These are phyloP conservation scores for Wickerhamiella bombiphila DNA, from an alignment of 805 yeast species.

Conservation along the genomic window DNA sequence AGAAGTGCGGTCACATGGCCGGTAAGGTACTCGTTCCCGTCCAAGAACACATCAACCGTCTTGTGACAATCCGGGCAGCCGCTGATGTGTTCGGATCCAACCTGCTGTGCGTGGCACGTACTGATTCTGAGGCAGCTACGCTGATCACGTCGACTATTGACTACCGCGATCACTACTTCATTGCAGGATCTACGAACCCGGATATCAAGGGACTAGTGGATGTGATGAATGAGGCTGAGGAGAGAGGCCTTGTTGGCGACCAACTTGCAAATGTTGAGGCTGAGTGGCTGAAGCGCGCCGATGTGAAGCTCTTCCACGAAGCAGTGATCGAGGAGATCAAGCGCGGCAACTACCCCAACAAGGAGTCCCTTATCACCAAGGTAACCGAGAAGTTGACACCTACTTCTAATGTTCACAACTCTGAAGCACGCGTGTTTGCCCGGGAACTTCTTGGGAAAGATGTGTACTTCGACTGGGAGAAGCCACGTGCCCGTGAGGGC, in stretches of 20 bases:
- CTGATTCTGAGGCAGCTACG: conserved; percentile 97
- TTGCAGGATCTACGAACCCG: conserved; percentile 84
- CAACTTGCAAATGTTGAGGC: conserved; percentile 59
- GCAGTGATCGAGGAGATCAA: conserved; percentile 78
- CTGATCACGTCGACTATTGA: conserved; percentile 87
- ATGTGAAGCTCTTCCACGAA: conserved; percentile 76
- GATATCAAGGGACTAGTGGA: conserved; percentile 57
- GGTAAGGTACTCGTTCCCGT: conserved; percentile 96
- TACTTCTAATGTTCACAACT: conserved; percentile 55
- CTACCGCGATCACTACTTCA: conserved; percentile 83
- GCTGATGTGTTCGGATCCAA: conserved; percentile 88
- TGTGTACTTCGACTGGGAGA: conserved; percentile 85
- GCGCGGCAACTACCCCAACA: conserved; percentile 41
- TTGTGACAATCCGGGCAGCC: conserved; percentile 85
- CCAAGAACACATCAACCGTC: conserved; percentile 91
- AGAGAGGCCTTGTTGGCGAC: conserved; percentile 54
- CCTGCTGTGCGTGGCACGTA: conserved; percentile 79
- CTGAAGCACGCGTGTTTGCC: conserved; percentile 68
- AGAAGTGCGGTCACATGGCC: conserved; percentile 98
- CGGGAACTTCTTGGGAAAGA: conserved; percentile 65
- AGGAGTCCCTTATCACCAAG: conserved; percentile 44
- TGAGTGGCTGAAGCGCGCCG: conserved; percentile 72
- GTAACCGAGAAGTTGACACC: conserved; percentile 63
- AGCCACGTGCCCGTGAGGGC: conserved; percentile 91
- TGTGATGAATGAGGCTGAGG: conserved; percentile 71